Evolutionary conservation across 495 filamentous ascomycete species (phyloP).

Genomic region (Friedmanniomyces endolithicus): DNA sequence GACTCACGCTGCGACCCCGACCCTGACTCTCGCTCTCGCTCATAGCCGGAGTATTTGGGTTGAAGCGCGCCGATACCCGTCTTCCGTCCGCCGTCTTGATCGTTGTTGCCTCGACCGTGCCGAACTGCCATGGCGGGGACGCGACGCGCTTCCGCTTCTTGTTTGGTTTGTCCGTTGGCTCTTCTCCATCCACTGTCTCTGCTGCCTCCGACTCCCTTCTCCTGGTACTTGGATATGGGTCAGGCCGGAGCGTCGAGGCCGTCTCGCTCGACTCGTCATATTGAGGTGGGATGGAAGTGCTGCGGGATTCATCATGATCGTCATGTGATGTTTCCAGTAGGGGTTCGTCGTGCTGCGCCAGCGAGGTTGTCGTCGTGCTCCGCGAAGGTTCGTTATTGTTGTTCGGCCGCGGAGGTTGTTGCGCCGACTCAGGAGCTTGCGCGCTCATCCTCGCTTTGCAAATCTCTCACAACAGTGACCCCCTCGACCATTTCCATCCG

Average conservation of each 20-base stretch:
- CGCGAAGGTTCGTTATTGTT: background rate
- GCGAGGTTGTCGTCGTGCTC: background rate
- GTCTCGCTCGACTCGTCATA: background rate
- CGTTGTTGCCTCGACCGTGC: slow-evolving; percentile 6
- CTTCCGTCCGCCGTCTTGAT: slow-evolving; percentile 18
- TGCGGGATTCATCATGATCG: background rate
- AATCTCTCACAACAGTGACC: slow-evolving; percentile 7
- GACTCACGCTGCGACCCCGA: slow-evolving; percentile 1
- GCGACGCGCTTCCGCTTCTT: slow-evolving; percentile 62
- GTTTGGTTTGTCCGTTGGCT: slow-evolving; percentile 36
- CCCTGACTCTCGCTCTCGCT: slow-evolving; percentile 7
- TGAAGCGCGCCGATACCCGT: slow-evolving; percentile 15
- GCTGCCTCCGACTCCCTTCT: slow-evolving; percentile 15
- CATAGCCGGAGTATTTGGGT: slow-evolving; percentile 2
- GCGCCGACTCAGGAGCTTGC: background rate
- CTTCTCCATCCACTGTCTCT: background rate
- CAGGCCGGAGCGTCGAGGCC: slow-evolving; percentile 12
- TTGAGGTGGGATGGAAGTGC: background rate
- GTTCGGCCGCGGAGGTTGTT: no score
- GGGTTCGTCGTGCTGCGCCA: background rate
- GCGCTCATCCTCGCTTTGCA: slow-evolving; percentile 6
- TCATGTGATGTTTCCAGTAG: background rate
- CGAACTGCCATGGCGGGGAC: slow-evolving; percentile 29
- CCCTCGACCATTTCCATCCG: slow-evolving; percentile 14
- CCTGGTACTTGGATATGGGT: slow-evolving; percentile 9